Evolutionary conservation across 176 grass and related monocot genomes (phyloP).

Genomic region (Oryza coarctata): DNA sequence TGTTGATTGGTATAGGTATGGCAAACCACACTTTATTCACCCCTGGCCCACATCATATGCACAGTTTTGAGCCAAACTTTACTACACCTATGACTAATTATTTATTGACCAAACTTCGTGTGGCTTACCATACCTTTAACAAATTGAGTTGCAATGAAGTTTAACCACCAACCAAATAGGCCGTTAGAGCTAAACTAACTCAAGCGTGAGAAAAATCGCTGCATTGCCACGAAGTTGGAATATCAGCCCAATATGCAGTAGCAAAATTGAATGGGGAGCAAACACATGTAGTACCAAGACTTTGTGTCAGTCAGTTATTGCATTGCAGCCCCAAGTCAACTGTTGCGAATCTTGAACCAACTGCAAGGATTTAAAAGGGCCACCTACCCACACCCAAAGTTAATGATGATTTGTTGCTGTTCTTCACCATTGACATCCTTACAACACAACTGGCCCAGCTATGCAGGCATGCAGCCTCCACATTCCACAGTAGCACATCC

Average conservation of each 20-base stretch:
- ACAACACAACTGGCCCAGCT: constrained; percentile 11
- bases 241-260: not conserved
- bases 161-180: too few species aligned
- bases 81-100: too few species aligned
- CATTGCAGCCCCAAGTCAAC: not conserved
- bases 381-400: not conserved
- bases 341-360: not conserved
- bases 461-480: not conserved
- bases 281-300: not conserved
- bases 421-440: constrained; percentile 27
- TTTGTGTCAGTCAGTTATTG: not conserved
- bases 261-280: not conserved
- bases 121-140: too few species aligned
- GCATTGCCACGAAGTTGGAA: not conserved
- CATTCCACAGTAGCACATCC: not conserved
- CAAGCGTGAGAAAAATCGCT: too few species aligned
- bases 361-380: not conserved
- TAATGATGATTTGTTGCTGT: not conserved
- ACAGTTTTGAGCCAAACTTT: too few species aligned
- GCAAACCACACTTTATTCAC: too few species aligned
- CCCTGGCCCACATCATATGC: too few species aligned
- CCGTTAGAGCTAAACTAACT: too few species aligned
- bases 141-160: too few species aligned
- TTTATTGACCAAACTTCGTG: too few species aligned
- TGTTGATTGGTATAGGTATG: too few species aligned